Evolutionary conservation across 306 rosid genomes (phyloP).

Genomic region (Phaseolus lunatus): DNA sequence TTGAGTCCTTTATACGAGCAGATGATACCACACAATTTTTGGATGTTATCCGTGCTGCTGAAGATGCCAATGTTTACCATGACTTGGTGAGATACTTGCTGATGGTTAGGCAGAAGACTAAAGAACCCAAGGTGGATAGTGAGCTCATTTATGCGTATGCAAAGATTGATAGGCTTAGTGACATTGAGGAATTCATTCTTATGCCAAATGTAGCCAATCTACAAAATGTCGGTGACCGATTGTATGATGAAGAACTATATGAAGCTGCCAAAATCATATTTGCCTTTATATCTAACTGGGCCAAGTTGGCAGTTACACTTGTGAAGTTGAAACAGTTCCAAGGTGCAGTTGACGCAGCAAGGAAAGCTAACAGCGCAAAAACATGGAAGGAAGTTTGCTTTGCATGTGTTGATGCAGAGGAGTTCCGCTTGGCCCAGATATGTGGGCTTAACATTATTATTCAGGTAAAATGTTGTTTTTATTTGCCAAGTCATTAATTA

Average conservation of each 20-base stretch:
- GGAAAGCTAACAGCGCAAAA: conserved; percentile 98
- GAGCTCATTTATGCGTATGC: conserved; percentile 99
- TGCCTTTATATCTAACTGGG: conserved; percentile 98
- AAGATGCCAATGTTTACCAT: conserved; percentile 79
- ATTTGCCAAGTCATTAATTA: conserved; percentile 6
- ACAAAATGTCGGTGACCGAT: conserved; percentile 93
- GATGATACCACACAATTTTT: conserved; percentile 94
- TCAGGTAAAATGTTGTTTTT: conserved; percentile 65
- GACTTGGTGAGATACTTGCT: conserved; percentile 95
- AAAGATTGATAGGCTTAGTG: conserved; percentile 93
- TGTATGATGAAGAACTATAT: conserved; percentile 91
- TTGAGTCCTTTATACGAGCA: conserved; percentile 96
- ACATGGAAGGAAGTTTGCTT: conserved; percentile 99
- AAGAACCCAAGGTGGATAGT: conserved; percentile 98
- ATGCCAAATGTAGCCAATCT: conserved; percentile 99
- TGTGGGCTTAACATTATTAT: conserved; percentile 97
- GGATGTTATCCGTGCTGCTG: conserved; percentile 93
- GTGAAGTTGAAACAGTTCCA: conserved; percentile 96
- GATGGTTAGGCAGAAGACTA: conserved; percentile 96
- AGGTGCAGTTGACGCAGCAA: conserved; percentile 99
- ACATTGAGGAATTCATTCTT: conserved; percentile 95
- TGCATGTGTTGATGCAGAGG: conserved; percentile 99
- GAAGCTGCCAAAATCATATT: conserved; percentile 98
- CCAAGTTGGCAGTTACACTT: conserved; percentile 93
- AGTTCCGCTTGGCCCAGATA: conserved; percentile 98